Evolutionary conservation across 192 early-diverging fungal species (phyloP), one percentile per base, ranked within the genome.

Genomic region (Powellomyces hirtus): DNA sequence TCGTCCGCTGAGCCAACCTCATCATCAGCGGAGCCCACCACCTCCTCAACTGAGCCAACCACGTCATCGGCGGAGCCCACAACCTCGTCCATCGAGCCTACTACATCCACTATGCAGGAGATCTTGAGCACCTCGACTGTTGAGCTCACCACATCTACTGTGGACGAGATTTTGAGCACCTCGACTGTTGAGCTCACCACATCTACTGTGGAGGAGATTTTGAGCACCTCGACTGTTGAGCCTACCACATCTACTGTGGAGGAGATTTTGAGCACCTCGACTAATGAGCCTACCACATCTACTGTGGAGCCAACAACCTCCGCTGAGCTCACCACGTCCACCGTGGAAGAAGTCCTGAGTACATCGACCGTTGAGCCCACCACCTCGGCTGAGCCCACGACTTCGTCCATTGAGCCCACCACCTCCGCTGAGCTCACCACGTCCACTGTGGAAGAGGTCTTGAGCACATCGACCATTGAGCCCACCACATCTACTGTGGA

Each of bases 301-400:
- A n/a, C 31, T 4, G 53, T 31, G 18, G 53, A 56, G 26, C 53
- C 53, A 5, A 56, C 53, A 22, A 52, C 50, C 7, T 59, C 56
- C 29, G 38, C 16, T 6, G 56, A 59, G 36, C 36, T n/a, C 3
- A 40, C 34, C 2, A 60, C 59, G 5, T 38, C 36, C 16, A 24
- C 59, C 34, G 51, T 52, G 10, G 51, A 52, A 24, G 11, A 10
- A 13, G 40, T 42, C 11, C 10, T 42, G 18, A 58, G 29, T 37
- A 26, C 59, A 37, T 4, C 59, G 16, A 3, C 36, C 36, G 33
- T 20, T 36, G 59, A 60, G 59, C 36, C 33, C 36, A n/a, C 36
- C 11, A 10, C 10, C 10, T 38, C 59, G 5, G 59, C 35, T 60
- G 59, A 60, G 59, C 59, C 59, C 16, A 38, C 59, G 2, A 60